phyloP scores from a whole-genome alignment of 805 yeast genomes.

The Barnettozyma botsteinii region DNA sequence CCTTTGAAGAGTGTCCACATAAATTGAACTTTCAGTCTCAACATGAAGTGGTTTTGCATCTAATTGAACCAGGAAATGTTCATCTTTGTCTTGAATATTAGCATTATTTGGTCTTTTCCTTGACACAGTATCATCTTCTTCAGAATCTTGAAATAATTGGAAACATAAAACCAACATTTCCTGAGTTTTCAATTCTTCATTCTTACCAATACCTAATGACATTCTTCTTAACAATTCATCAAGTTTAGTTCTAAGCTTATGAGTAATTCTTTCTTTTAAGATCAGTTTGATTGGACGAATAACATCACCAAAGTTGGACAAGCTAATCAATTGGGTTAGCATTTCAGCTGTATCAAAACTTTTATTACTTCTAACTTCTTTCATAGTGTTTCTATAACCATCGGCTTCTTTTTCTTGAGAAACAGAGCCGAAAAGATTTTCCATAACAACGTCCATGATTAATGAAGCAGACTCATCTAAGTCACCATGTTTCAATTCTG shows the following conservation, averaged over 20 bases:
- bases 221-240: constrained; percentile 75
- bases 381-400: constrained; percentile 78
- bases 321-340: constrained; percentile 55
- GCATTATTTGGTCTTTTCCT: background rate
- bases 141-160: constrained; percentile 59
- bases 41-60: constrained; percentile 52
- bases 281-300: constrained; percentile 64
- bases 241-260: constrained; percentile 65
- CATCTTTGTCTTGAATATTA: constrained; percentile 32
- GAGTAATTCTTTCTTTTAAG: constrained; percentile 56
- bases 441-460: constrained; percentile 75
- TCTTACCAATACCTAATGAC: constrained; percentile 72
- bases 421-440: constrained; percentile 85
- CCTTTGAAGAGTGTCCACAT: constrained; percentile 58
- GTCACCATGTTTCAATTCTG: constrained; percentile 61
- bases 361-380: constrained; percentile 85
- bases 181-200: constrained; percentile 49
- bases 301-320: constrained; percentile 50
- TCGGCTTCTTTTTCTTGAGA: constrained; percentile 95
- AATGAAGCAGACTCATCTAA: constrained; percentile 59
- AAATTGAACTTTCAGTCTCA: constrained; percentile 50
- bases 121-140: constrained; percentile 12
- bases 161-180: constrained; percentile 66
- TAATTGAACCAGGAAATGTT: constrained; percentile 71
- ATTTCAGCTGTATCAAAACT: constrained; percentile 85